Evolutionary conservation across 108 stramenopile species (phyloP).

Genomic region (Skeletonema grethae): DNA sequence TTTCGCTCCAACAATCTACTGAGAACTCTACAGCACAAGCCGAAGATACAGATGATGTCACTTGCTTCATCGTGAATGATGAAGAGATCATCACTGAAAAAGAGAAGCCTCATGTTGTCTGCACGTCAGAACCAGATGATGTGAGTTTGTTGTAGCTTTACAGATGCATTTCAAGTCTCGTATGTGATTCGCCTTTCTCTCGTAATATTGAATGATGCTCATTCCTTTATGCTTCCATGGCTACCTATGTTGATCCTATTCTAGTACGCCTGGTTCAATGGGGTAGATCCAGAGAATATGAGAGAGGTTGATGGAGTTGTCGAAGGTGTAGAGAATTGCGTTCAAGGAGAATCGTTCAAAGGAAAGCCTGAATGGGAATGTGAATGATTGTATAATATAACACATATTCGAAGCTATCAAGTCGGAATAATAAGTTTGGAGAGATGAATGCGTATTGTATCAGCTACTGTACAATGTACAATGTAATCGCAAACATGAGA

Average conservation of each 20-base stretch:
- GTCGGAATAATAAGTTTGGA: neutral
- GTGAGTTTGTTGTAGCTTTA: slow-evolving; percentile 11
- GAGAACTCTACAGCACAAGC: neutral
- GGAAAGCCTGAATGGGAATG: slow-evolving; percentile 73
- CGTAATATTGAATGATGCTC: neutral
- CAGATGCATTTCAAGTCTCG: neutral
- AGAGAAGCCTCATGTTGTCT: slow-evolving; percentile 57
- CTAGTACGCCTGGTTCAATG: slow-evolving; percentile 72
- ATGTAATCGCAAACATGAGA: too few species aligned
- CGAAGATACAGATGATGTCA: slow-evolving; percentile 34
- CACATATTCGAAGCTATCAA: neutral
- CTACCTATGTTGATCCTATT: neutral
- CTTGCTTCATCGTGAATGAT: slow-evolving; percentile 58
- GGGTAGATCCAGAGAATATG: slow-evolving; percentile 52
- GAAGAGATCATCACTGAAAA: slow-evolving; percentile 51
- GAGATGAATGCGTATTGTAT: neutral
- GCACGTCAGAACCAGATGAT: slow-evolving; percentile 54
- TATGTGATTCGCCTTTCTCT: neutral
- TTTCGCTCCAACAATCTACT: neutral
- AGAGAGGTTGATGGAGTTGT: slow-evolving; percentile 33
- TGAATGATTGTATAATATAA: slow-evolving; percentile 2
- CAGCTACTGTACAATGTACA: too few species aligned
- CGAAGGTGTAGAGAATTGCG: slow-evolving; percentile 45
- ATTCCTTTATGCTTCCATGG: neutral
- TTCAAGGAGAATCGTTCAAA: slow-evolving; percentile 52